Percentiles rank a stretch among this genome's conserved stretches.
These are phyloP conservation scores for Phragmites australis DNA, from an alignment of 176 grass and related monocot genomes.

Conservation along the genomic window DNA sequence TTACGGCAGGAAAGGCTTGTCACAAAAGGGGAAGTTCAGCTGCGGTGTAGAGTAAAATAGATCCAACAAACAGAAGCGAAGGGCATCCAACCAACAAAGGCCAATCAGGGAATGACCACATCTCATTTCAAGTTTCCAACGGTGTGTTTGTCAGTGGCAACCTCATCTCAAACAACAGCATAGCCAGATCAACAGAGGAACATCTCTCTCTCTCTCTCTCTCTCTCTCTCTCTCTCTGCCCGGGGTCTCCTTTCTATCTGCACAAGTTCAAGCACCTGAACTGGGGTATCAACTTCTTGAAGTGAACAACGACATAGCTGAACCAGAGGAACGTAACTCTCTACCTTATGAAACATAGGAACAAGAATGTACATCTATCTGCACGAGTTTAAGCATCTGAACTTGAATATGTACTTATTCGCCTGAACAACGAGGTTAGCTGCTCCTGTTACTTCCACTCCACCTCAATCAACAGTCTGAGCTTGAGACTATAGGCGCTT, in stretches of 20 bases:
- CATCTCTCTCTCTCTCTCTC: not conserved
- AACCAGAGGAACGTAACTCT: not conserved
- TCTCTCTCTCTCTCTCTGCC: too few species aligned
- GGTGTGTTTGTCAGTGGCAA: not conserved
- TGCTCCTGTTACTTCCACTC: not conserved
- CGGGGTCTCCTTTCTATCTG: too few species aligned
- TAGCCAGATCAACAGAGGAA: not conserved
- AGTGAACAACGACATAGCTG: slow-evolving; percentile 6
- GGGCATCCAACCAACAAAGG: not conserved
- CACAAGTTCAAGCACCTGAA: slow-evolving; percentile 25
- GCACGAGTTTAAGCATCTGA: slow-evolving; percentile 11
- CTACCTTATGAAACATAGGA: not conserved
- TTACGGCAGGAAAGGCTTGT: too few species aligned
- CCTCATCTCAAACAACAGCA: not conserved
- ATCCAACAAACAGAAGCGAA: not conserved
- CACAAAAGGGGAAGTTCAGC: too few species aligned
- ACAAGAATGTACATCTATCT: not conserved
- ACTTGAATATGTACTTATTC: slow-evolving; percentile 33
- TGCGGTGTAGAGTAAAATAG: not conserved
- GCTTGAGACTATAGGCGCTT: slow-evolving; percentile 66
- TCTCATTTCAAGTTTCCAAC: not conserved
- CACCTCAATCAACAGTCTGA: slow-evolving; percentile 42
- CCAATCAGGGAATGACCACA: not conserved
- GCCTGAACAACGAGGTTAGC: slow-evolving; percentile 19
- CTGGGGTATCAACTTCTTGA: not conserved